These are phyloP conservation scores for Bryopsis sp. DNA, from an alignment of 139 green algal species.

Conservation along the genomic window DNA sequence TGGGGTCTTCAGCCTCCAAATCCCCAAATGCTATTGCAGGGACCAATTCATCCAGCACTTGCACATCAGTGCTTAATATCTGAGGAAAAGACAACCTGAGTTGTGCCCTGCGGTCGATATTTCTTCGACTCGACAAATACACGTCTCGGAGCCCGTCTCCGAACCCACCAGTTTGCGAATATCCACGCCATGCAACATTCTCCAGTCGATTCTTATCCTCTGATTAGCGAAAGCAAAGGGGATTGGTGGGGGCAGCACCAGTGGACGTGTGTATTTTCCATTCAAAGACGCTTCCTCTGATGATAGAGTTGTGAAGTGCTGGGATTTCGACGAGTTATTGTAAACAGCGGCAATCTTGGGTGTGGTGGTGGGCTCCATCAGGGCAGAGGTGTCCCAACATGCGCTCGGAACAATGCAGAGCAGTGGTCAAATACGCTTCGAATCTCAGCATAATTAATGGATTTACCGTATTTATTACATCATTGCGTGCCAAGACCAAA, in stretches of 20 bases:
- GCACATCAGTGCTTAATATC: background rate
- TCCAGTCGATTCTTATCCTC: constrained; percentile 21
- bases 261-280: too few relatives aligned
- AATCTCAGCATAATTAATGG: too few relatives aligned
- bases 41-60: background rate
- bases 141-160: background rate
- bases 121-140: background rate
- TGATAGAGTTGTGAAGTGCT: too few relatives aligned
- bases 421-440: too few relatives aligned
- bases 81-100: background rate
- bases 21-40: constrained; percentile 18
- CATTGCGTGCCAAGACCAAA: too few relatives aligned
- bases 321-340: too few relatives aligned
- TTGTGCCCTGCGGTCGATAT: background rate
- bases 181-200: constrained; percentile 21
- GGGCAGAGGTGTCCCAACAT: too few relatives aligned
- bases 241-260: background rate
- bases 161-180: background rate
- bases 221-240: constrained; percentile 19
- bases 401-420: too few relatives aligned
- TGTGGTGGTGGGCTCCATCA: too few relatives aligned
- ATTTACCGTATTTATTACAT: too few relatives aligned
- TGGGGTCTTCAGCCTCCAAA: constrained; percentile 20
- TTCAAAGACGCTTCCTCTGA: too few relatives aligned
- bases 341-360: too few relatives aligned